phyloP scores from a whole-genome alignment of 192 early-diverging fungal genomes.

The Mortierella hygrophila region DNA sequence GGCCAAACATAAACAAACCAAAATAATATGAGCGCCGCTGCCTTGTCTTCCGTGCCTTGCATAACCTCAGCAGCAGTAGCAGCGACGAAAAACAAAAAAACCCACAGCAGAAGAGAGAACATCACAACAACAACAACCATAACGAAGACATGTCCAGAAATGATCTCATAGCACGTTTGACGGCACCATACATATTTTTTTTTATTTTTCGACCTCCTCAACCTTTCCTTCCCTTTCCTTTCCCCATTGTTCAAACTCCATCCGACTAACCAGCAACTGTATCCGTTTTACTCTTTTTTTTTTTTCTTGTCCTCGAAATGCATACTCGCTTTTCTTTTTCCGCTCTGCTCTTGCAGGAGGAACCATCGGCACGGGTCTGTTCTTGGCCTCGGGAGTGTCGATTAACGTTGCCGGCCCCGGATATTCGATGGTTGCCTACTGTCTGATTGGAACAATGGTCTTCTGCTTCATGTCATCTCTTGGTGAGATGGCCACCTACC shows the following conservation, averaged over 20 bases:
- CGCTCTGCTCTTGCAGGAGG: constrained; percentile 38
- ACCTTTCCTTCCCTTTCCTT: background rate
- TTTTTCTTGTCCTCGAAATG: background rate
- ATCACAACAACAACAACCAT: background rate
- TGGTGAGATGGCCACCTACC: constrained; percentile 89
- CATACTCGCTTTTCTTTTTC: background rate
- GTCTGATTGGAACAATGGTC: constrained; percentile 72
- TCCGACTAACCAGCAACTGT: background rate
- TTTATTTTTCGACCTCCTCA: background rate
- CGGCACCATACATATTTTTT: background rate
- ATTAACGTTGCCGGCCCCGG: constrained; percentile 49
- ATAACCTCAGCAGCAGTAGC: background rate
- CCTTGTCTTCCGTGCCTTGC: background rate
- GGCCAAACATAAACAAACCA: constrained; percentile 21
- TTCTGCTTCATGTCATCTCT: constrained; percentile 84
- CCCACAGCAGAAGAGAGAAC: background rate
- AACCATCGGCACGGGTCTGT: constrained; percentile 60
- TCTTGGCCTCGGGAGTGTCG: constrained; percentile 52
- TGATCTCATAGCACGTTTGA: constrained; percentile 29
- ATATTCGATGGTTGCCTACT: constrained; percentile 41
- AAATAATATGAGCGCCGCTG: background rate
- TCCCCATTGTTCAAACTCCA: constrained; percentile 1
- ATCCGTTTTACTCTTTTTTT: background rate
- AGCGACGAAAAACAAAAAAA: background rate
- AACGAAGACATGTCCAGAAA: background rate